Conservation (phyloP, 768 basidiomycete genomes). For the Amanita subjunquillea region DNA sequence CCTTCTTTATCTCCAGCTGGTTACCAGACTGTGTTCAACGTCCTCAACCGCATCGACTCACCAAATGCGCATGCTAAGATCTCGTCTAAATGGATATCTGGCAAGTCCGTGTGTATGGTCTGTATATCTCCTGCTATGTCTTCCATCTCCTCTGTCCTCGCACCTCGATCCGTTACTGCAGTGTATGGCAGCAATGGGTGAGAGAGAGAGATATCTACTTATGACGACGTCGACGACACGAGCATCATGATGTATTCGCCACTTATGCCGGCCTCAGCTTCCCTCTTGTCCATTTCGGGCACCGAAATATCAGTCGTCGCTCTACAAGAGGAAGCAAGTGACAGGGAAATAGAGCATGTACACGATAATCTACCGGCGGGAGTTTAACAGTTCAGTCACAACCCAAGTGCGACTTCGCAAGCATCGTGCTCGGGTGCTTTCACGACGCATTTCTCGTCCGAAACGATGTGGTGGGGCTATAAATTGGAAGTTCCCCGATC, state of each 20-base stretch:
- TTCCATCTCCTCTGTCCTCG: conserved; percentile 1
- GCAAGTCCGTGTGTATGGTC: not conserved
- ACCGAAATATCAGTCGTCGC: conserved; percentile 22
- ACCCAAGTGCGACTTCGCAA: conserved; percentile 8
- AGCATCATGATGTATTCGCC: conserved; percentile 67
- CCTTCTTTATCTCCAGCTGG: not conserved
- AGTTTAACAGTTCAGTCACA: not conserved
- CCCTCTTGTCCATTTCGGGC: conserved; percentile 3
- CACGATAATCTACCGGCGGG: not conserved
- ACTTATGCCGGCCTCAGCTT: conserved; percentile 35
- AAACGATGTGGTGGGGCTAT: conserved; percentile 83
- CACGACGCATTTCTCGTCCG: conserved; percentile 63
- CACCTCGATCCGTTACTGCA: not conserved
- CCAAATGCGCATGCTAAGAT: conserved; percentile 11
- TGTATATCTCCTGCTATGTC: not conserved
- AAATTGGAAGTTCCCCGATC: conserved; percentile 41
- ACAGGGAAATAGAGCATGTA: not conserved
- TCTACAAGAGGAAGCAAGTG: conserved; percentile 11
- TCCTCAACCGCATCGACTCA: conserved; percentile 21
- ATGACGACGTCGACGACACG: conserved; percentile 17
- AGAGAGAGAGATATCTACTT: not conserved
- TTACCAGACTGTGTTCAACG: conserved; percentile 33
- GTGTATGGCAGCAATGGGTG: conserved; percentile 2
- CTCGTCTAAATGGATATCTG: not conserved
- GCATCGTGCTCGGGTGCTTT: conserved; percentile 59